phyloP scores from a whole-genome alignment of 2,329 filamentous ascomycete genomes.

The Fusarium tuaranense region DNA sequence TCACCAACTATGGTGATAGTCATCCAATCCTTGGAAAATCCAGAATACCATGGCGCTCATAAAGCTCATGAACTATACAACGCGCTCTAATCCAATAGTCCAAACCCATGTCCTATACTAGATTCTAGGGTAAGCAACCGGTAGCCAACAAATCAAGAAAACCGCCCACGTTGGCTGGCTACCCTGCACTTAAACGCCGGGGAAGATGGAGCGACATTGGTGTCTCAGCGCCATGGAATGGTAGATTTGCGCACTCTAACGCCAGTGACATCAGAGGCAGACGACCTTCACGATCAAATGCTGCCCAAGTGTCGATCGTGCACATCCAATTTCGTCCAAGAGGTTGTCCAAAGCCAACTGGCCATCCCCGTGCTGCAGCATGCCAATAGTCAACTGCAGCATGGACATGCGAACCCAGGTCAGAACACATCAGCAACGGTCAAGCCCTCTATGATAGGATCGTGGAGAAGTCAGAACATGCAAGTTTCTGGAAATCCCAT shows the following conservation, averaged over 20 bases:
- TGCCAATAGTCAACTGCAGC: conserved; percentile 2
- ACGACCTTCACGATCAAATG: conserved; percentile 1
- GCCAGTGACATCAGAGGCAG: conserved; percentile 23
- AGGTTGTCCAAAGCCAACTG: conserved; percentile 5
- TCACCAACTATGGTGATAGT: neutral
- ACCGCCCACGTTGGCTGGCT: neutral
- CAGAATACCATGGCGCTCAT: neutral
- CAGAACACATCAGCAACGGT: conserved; percentile 3
- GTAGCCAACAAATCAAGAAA: neutral
- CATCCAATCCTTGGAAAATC: neutral
- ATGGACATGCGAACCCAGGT: neutral
- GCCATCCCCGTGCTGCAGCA: neutral
- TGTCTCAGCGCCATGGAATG: conserved; percentile 4
- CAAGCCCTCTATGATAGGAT: conserved; percentile 14
- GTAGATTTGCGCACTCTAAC: neutral
- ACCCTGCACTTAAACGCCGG: neutral
- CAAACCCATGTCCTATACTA: neutral
- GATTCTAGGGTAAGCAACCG: neutral
- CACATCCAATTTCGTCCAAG: conserved; percentile 16
- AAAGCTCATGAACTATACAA: neutral
- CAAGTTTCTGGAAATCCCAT: conserved; percentile 31
- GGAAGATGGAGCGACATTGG: neutral
- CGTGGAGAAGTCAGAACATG: conserved; percentile 15
- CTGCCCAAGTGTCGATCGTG: conserved; percentile 21
- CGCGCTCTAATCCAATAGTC: neutral